Percentiles rank a stretch among this genome's conserved stretches.
Evolutionary conservation across 2,329 filamentous ascomycete genomes (phyloP).

Genomic region (Fusarium avenaceum): DNA sequence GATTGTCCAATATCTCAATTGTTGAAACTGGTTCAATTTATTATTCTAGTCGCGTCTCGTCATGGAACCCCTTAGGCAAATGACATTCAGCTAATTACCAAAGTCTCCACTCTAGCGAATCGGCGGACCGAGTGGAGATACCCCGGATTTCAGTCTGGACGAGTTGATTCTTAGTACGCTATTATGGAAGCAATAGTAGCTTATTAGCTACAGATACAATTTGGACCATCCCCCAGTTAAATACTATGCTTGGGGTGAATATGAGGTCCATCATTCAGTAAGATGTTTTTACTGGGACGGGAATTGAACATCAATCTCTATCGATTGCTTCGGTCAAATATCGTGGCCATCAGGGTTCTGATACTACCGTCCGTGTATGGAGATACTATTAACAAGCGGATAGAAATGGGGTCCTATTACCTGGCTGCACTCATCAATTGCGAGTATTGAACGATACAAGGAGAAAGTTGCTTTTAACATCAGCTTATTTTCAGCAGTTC

Average conservation of each 20-base stretch:
- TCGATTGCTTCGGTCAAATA: background rate
- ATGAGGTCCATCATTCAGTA: background rate
- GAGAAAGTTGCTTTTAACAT: background rate
- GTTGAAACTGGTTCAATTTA: constrained; percentile 2
- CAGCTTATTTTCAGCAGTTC: background rate
- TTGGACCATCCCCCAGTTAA: background rate
- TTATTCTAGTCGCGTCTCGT: constrained; percentile 24
- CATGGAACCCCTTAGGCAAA: constrained; percentile 27
- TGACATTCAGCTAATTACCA: constrained; percentile 14
- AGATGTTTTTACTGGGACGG: background rate
- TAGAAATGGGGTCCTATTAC: background rate
- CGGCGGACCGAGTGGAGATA: constrained; percentile 19
- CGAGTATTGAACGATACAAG: too few relatives aligned
- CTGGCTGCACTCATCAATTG: too few relatives aligned
- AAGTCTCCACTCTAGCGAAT: constrained; percentile 28
- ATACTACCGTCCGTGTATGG: background rate
- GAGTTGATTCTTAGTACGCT: constrained; percentile 12
- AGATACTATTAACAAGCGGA: background rate
- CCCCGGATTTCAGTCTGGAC: constrained; percentile 30
- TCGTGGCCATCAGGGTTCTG: constrained; percentile 15
- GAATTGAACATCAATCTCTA: background rate
- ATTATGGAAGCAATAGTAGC: constrained; percentile 1
- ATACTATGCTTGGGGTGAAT: background rate
- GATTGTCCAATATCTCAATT: constrained; percentile 1
- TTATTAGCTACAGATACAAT: background rate